phyloP scores from a whole-genome alignment of 2,329 filamentous ascomycete species.

The Colletotrichum lini region DNA sequence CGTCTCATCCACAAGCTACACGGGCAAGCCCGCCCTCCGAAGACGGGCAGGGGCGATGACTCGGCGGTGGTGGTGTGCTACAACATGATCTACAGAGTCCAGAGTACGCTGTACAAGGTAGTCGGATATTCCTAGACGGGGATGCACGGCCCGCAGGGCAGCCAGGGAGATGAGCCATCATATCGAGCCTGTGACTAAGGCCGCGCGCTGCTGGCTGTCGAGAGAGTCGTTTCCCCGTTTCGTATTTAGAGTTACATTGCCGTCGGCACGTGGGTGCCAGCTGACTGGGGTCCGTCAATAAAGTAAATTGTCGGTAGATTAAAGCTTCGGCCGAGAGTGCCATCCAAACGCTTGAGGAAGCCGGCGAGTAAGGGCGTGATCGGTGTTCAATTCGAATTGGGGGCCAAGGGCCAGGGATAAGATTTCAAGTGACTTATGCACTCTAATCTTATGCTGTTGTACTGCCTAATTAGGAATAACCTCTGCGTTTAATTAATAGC shows the following conservation, averaged over 20 bases:
- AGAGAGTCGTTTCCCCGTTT: neutral
- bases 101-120: neutral
- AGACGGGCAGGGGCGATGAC: slow-evolving; percentile 28
- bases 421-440: no score
- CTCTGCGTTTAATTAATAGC: no score
- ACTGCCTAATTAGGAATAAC: no score
- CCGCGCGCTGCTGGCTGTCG: neutral
- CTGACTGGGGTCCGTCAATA: neutral
- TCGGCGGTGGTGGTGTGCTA: slow-evolving; percentile 4
- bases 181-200: neutral
- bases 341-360: no score
- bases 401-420: no score
- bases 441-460: no score
- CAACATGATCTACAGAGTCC: no score
- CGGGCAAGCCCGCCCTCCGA: neutral
- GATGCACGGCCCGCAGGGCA: slow-evolving; percentile 16
- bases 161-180: neutral
- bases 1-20: no score
- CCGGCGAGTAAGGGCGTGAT: no score
- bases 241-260: slow-evolving; percentile 13
- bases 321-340: neutral
- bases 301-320: neutral
- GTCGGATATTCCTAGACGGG: slow-evolving; percentile 16
- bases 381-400: no score
- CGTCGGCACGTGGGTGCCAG: no score